A percentile compares a stretch with the other conserved stretches of the same genome.
phyloP scores from a whole-genome alignment of 257 asterid genomes.

The Rauvolfia tetraphylla region DNA sequence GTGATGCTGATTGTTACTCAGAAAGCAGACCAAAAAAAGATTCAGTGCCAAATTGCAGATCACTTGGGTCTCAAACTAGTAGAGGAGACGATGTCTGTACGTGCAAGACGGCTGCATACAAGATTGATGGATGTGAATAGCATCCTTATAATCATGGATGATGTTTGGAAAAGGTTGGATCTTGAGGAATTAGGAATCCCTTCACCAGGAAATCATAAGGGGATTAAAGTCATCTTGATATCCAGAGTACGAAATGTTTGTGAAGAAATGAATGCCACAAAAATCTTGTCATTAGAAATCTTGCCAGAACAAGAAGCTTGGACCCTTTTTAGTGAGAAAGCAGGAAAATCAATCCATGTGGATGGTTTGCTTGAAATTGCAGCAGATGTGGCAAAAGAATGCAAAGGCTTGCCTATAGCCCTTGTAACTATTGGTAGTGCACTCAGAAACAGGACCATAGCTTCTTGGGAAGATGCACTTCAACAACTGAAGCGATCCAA shows the following conservation, averaged over 20 bases:
- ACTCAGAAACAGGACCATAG: background rate
- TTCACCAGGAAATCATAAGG: background rate
- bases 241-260: slow-evolving; percentile 3
- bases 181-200: slow-evolving; percentile 21
- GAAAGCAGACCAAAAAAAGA: too few species aligned
- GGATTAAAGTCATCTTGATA: slow-evolving; percentile 18
- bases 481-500: background rate
- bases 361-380: background rate
- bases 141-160: slow-evolving; percentile 18
- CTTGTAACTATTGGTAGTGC: background rate
- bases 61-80: too few species aligned
- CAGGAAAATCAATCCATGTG: background rate
- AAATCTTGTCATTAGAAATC: background rate
- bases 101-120: too few species aligned
- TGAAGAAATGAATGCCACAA: background rate
- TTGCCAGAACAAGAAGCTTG: slow-evolving; percentile 22
- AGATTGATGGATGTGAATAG: too few species aligned
- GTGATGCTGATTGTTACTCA: too few species aligned
- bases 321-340: slow-evolving; percentile 17
- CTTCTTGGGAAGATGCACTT: slow-evolving; percentile 23
- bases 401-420: background rate
- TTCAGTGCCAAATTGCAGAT: too few species aligned
- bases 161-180: slow-evolving; percentile 22
- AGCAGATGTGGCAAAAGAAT: background rate
- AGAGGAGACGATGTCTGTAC: too few species aligned